Percentiles rank a stretch among this genome's conserved stretches.
Evolutionary conservation across 2,329 filamentous ascomycete species (phyloP).

Genomic region (Periconia sp.): DNA sequence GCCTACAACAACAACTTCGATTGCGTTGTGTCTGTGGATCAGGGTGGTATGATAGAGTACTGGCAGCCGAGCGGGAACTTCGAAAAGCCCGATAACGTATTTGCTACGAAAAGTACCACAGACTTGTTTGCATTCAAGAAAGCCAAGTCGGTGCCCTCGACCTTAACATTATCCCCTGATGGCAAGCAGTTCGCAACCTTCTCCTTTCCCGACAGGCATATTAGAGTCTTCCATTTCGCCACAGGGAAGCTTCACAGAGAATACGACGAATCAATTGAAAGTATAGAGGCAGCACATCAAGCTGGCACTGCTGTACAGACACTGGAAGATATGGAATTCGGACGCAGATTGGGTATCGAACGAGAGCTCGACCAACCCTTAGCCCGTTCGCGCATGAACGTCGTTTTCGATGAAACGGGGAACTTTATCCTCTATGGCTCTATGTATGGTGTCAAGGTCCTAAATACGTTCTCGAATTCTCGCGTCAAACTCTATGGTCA

Average conservation of each 20-base stretch:
- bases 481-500: constrained; percentile 87
- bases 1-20: constrained; percentile 86
- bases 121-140: constrained; percentile 98
- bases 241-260: constrained; percentile 85
- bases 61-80: constrained; percentile 81
- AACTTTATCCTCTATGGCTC: constrained; percentile 95
- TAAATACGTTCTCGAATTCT: constrained; percentile 94
- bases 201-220: constrained; percentile 90
- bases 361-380: constrained; percentile 75
- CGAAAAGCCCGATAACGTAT: constrained; percentile 90
- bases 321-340: constrained; percentile 89
- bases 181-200: constrained; percentile 85
- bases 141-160: constrained; percentile 77
- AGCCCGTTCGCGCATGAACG: constrained; percentile 72
- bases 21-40: constrained; percentile 87
- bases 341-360: constrained; percentile 81
- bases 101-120: constrained; percentile 89
- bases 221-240: constrained; percentile 90
- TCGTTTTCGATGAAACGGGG: constrained; percentile 93
- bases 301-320: constrained; percentile 81
- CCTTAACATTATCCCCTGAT: constrained; percentile 81
- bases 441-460: constrained; percentile 86
- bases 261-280: constrained; percentile 91
- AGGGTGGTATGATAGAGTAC: constrained; percentile 94
- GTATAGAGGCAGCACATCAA: constrained; percentile 92